Percentiles rank a stretch among this genome's conserved stretches.
Conservation (phyloP, 2,329 filamentous ascomycete genomes). For the Phoma sp. region DNA sequence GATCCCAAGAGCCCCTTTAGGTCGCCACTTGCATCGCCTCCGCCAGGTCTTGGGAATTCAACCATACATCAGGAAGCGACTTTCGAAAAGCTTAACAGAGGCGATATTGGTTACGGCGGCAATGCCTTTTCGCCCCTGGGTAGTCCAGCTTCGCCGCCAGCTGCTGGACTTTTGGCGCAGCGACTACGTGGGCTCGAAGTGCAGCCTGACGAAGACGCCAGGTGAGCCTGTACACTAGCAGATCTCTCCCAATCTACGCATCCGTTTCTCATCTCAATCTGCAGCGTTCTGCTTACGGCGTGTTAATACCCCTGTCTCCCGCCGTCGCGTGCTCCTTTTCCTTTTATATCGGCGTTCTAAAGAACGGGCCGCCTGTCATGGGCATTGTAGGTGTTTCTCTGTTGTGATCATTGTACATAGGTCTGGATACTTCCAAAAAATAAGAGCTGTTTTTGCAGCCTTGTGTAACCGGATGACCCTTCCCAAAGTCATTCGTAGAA, state of each 20-base stretch:
- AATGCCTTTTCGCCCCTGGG: slow-evolving; percentile 42
- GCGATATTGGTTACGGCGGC: slow-evolving; percentile 60
- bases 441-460: slow-evolving; percentile 10
- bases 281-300: background rate
- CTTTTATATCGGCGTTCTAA: background rate
- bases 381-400: background rate
- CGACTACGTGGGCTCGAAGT: slow-evolving; percentile 70
- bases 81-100: slow-evolving; percentile 74
- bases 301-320: slow-evolving; percentile 13
- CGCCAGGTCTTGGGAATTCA: slow-evolving; percentile 26
- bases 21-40: slow-evolving; percentile 31
- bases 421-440: background rate
- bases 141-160: slow-evolving; percentile 63
- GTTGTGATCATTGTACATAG: background rate
- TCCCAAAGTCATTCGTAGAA: slow-evolving; percentile 1
- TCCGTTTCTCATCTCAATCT: no score
- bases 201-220: slow-evolving; percentile 34
- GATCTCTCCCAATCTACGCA: no score
- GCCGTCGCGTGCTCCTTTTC: background rate
- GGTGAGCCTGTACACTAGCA: background rate
- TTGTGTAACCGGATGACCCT: slow-evolving; percentile 15
- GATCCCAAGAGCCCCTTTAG: slow-evolving; percentile 35
- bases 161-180: slow-evolving; percentile 74
- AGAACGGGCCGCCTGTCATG: slow-evolving; percentile 1
- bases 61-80: slow-evolving; percentile 27